Base-by-base conservation (phyloP, 495 filamentous ascomycete species). In the Cercophora newfieldiana region DNA sequence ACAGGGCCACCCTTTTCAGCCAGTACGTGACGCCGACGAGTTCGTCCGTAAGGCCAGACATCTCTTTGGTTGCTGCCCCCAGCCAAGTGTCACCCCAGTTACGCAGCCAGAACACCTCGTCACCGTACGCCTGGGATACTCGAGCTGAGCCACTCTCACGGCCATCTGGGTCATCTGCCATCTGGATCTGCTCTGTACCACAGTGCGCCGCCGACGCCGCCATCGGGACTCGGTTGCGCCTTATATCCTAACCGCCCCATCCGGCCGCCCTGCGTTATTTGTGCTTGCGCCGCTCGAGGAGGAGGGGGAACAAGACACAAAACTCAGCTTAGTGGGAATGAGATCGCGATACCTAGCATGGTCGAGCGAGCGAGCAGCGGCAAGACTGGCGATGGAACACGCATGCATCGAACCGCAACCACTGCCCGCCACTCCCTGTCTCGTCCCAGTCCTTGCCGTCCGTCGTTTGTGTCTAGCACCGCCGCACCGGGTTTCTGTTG, bases 41-140 rank as follows among this genome's bases (percentile, higher is more conserved):
- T 62, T 62, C 60, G 60, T 50, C 48, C 60, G 60, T 62, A 62
- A 62, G 60, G 18, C 44, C n/a, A 50, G 60, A 21, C 47, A 26
- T 48, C 50, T 62, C 53, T 24, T 51, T 64, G 47, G 48, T 29
- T 44, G 24, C 47, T 49, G 25, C 31, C 53, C 37, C 61, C 51
- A 49, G 69, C 62, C 66, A 68, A 68, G 69, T 69, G 69, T 69
- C 66, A 71, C 69, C 55, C 69, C 66, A 68, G 60, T 53, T 58
- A 53, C 62, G 14, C 56, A 68, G 63, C 55, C 65, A 67, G 65
- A 44, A 33, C 50, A 19, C 21, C 22, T 60, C 33, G 30, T 25
- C 19, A 37, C 57, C 57, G 29, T 47, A 37, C 29, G n/a, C 54
- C 64, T 64, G 59, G 67, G 59, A 53, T 64, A 22, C 48, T 33